A percentile compares a stretch with the other conserved stretches of the same genome.
Conservation (phyloP, 2,329 filamentous ascomycete species). For the Fusarium duplospermum region DNA sequence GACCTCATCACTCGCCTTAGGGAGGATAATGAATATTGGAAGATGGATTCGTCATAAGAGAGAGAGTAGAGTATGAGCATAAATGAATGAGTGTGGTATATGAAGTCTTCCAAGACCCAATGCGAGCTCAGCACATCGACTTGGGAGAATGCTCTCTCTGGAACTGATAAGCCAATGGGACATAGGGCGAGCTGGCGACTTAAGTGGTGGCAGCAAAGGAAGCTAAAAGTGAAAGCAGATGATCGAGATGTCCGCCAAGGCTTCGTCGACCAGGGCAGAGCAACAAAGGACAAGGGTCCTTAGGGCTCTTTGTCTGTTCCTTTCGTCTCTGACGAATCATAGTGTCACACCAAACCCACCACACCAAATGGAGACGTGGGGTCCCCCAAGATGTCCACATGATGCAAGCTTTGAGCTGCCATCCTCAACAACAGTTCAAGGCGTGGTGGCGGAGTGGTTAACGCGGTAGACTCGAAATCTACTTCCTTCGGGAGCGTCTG, state of each 20-base stretch:
- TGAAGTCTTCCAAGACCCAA: neutral
- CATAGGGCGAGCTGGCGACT: fast-evolving
- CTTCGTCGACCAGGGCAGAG: neutral
- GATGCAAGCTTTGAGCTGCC: neutral
- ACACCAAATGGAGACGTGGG: neutral
- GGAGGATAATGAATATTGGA: neutral
- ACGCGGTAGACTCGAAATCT: neutral
- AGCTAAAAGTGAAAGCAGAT: neutral
- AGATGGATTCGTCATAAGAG: neutral
- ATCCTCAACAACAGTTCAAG: neutral
- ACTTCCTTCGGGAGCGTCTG: slow-evolving; percentile 2
- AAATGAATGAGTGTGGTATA: neutral
- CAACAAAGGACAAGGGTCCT: neutral
- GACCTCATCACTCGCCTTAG: neutral
- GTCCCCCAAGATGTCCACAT: neutral
- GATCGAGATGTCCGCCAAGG: fast-evolving
- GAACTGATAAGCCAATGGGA: neutral
- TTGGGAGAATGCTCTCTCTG: neutral
- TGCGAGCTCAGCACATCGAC: neutral
- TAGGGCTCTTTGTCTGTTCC: fast-evolving
- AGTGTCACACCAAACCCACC: neutral
- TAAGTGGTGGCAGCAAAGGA: neutral
- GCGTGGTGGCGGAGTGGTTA: neutral
- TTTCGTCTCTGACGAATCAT: neutral
- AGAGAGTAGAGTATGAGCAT: neutral